phyloP scores from a whole-genome alignment of 2,329 filamentous ascomycete genomes.

The Neofusicoccum parvum region DNA sequence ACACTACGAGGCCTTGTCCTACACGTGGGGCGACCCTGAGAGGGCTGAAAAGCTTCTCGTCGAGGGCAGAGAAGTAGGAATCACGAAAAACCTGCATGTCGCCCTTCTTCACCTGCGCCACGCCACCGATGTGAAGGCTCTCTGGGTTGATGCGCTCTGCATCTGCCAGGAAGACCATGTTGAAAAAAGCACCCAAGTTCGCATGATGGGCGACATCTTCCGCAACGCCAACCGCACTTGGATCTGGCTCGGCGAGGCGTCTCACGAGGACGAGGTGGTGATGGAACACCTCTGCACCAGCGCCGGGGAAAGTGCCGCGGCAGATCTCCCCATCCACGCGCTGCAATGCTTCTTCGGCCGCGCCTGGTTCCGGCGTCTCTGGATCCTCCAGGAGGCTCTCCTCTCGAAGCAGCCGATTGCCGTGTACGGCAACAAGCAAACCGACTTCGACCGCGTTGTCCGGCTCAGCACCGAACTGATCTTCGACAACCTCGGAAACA shows the following conservation, averaged over 20 bases:
- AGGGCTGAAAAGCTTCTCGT: too few species aligned
- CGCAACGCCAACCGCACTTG: neutral
- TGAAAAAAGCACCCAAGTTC: neutral
- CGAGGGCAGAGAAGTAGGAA: too few species aligned
- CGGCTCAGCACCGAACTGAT: neutral
- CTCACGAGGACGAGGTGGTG: neutral
- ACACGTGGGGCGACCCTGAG: too few species aligned
- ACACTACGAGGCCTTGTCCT: too few species aligned
- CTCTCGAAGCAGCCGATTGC: neutral
- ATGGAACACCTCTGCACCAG: neutral
- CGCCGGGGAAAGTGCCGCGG: neutral
- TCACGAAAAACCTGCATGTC: too few species aligned
- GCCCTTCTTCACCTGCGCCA: too few species aligned
- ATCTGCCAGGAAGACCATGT: neutral
- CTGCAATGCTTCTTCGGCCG: constrained; percentile 18
- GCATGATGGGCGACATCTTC: neutral
- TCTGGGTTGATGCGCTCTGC: neutral
- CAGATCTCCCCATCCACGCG: neutral
- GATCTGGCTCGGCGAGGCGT: neutral
- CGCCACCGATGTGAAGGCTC: neutral
- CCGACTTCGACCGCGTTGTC: neutral
- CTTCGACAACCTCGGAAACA: neutral
- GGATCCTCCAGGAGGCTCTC: constrained; percentile 25
- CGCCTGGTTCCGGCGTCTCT: constrained; percentile 25
- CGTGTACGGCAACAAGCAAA: neutral